These are phyloP conservation scores for Penicillium nordicum DNA, from an alignment of 2,329 filamentous ascomycete species.

Conservation along the genomic window DNA sequence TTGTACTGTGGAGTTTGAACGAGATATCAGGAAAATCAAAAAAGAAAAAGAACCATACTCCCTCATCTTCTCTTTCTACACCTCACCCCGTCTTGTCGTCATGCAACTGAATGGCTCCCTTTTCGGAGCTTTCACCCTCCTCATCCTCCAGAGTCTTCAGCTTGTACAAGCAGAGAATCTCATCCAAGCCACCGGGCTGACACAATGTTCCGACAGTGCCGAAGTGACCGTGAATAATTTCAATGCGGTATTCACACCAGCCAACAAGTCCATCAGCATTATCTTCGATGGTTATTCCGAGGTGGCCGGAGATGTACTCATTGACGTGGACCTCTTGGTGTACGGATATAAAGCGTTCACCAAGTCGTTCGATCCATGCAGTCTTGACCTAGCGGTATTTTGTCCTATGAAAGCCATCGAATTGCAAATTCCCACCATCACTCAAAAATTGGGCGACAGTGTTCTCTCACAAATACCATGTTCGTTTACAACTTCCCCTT, in stretches of 20 bases:
- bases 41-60: neutral
- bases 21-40: constrained; percentile 10
- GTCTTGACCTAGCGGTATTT: constrained; percentile 64
- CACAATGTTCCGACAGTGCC: constrained; percentile 17
- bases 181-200: constrained; percentile 17
- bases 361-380: constrained; percentile 71
- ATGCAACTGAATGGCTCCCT: constrained; percentile 5
- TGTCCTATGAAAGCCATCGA: constrained; percentile 87
- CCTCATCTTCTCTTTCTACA: neutral
- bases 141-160: constrained; percentile 2
- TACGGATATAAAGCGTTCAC: constrained; percentile 75
- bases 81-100: constrained; percentile 3
- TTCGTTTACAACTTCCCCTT: constrained; percentile 30
- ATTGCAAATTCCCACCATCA: constrained; percentile 67
- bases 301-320: constrained; percentile 74
- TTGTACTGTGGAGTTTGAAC: constrained; percentile 11
- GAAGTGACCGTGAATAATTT: constrained; percentile 18
- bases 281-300: constrained; percentile 79
- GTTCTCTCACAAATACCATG: constrained; percentile 66
- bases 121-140: constrained; percentile 1
- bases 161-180: constrained; percentile 15
- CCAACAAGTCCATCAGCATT: constrained; percentile 42
- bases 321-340: constrained; percentile 70
- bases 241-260: constrained; percentile 42
- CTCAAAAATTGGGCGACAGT: constrained; percentile 55